phyloP scores from a whole-genome alignment of 495 filamentous ascomycete species.

The Ascobolus immersus region DNA sequence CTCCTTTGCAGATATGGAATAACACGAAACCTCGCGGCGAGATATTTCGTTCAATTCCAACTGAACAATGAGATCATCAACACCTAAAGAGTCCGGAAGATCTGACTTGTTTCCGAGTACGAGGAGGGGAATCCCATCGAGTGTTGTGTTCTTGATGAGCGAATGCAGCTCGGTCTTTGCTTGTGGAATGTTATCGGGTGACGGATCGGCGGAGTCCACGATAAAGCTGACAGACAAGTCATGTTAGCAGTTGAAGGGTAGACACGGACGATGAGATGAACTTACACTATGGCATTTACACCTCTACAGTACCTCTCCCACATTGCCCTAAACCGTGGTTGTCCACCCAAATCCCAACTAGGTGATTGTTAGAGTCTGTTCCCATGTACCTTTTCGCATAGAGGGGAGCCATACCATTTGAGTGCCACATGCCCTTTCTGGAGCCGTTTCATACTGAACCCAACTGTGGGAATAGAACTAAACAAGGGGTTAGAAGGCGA shows the following conservation, averaged over 20 bases:
- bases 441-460: slow-evolving; percentile 96
- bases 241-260: slow-evolving; percentile 4
- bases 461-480: slow-evolving; percentile 94
- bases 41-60: slow-evolving; percentile 75
- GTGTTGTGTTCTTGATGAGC: slow-evolving; percentile 56
- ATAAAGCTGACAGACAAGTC: slow-evolving; percentile 50
- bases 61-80: slow-evolving; percentile 83
- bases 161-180: slow-evolving; percentile 80
- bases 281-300: slow-evolving; percentile 88
- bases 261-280: not conserved
- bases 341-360: slow-evolving; percentile 90
- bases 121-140: slow-evolving; percentile 79
- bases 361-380: slow-evolving; percentile 6
- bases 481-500: slow-evolving; percentile 19
- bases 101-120: slow-evolving; percentile 97
- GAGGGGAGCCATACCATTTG: slow-evolving; percentile 42
- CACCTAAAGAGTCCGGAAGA: slow-evolving; percentile 57
- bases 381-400: not conserved
- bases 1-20: slow-evolving; percentile 94
- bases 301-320: slow-evolving; percentile 97
- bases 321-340: slow-evolving; percentile 93
- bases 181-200: slow-evolving; percentile 61
- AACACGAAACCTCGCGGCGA: slow-evolving; percentile 89
- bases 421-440: slow-evolving; percentile 96
- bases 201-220: slow-evolving; percentile 70